phyloP scores from a whole-genome alignment of 208 protist genomes.

The Naegleria lovaniensis region DNA sequence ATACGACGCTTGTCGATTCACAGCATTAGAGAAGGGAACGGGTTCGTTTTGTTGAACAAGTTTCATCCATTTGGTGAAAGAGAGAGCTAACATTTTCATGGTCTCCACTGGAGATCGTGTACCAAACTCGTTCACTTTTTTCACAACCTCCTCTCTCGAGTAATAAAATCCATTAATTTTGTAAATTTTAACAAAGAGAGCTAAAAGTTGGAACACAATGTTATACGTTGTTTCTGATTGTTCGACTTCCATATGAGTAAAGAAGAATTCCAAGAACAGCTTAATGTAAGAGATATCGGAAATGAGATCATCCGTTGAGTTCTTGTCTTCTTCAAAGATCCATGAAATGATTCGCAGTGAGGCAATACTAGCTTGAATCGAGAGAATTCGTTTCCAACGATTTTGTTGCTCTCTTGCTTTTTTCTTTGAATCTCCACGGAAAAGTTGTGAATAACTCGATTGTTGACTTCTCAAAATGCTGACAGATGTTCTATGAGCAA shows the following conservation, averaged over 20 bases:
- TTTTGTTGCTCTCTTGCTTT: background rate
- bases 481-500: background rate
- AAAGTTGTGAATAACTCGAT: background rate
- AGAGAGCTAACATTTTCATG: background rate
- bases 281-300: background rate
- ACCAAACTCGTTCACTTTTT: background rate
- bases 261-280: background rate
- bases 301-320: background rate
- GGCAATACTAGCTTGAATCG: background rate
- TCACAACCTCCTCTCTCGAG: background rate
- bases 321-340: background rate
- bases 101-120: background rate
- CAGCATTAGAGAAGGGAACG: background rate
- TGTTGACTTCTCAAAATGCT: background rate
- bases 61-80: background rate
- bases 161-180: background rate
- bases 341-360: background rate
- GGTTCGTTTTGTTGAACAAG: background rate
- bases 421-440: background rate
- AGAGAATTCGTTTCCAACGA: background rate
- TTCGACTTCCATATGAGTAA: background rate
- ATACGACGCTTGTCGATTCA: background rate
- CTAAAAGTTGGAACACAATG: background rate
- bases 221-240: background rate
- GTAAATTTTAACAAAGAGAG: background rate